Evolutionary conservation across 2,329 filamentous ascomycete species (phyloP).

Genomic region (Lithohypha guttulata): DNA sequence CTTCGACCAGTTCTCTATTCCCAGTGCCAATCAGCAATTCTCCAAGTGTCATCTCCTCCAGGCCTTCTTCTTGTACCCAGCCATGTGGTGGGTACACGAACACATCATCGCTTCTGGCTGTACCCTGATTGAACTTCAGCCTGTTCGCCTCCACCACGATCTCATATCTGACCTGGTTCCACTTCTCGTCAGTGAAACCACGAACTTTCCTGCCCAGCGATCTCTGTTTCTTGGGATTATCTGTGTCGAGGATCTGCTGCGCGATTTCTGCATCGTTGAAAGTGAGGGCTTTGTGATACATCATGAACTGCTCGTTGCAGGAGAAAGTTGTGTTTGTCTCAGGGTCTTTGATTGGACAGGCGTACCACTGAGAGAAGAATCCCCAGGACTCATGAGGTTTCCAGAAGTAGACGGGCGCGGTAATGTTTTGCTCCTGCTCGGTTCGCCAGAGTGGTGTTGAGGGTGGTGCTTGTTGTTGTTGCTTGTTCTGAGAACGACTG

Average conservation of each 20-base stretch:
- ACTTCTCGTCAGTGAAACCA: conserved; percentile 24
- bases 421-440: not conserved
- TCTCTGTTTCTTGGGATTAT: conserved; percentile 16
- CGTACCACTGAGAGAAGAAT: conserved; percentile 6
- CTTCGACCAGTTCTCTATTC: conserved; percentile 26
- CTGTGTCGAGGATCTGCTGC: conserved; percentile 20
- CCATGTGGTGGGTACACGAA: conserved; percentile 2
- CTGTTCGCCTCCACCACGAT: conserved; percentile 27
- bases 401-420: conserved; percentile 7
- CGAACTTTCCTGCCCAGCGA: conserved; percentile 26
- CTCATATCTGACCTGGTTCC: conserved; percentile 23
- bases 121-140: conserved; percentile 26
- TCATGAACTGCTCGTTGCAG: conserved; percentile 24
- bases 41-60: conserved; percentile 14
- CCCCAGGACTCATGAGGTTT: conserved; percentile 5
- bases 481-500: too few species aligned
- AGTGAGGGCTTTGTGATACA: conserved; percentile 28
- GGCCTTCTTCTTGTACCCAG: not conserved
- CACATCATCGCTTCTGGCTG: conserved; percentile 17
- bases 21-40: conserved; percentile 24
- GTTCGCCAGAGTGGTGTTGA: not conserved
- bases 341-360: not conserved
- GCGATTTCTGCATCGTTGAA: conserved; percentile 25
- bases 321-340: conserved; percentile 1
- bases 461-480: too few species aligned